Evolutionary conservation across 2,329 filamentous ascomycete species (phyloP).

Genomic region (Penicillium sp.): DNA sequence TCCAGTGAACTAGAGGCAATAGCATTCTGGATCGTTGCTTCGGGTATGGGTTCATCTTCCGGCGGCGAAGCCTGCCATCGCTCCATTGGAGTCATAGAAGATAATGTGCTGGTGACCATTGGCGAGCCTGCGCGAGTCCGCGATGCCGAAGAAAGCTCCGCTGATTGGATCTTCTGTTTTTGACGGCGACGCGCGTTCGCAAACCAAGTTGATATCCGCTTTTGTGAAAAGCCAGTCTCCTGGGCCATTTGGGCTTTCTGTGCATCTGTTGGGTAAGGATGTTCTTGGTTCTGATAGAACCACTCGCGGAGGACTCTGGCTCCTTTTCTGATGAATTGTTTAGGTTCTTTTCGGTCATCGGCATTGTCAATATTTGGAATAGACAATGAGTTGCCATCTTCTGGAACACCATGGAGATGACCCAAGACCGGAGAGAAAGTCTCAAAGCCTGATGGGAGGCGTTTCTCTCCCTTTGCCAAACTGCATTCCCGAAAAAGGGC

Average conservation of each 20-base stretch:
- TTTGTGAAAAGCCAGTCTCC: slow-evolving; percentile 49
- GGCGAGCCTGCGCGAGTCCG: slow-evolving; percentile 45
- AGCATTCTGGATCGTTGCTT: slow-evolving; percentile 42
- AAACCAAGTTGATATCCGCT: slow-evolving; percentile 53
- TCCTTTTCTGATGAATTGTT: slow-evolving; percentile 48
- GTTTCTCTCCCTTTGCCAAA: slow-evolving; percentile 47
- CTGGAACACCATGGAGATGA: slow-evolving; percentile 51
- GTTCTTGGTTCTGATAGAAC: slow-evolving; percentile 48
- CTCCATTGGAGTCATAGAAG: slow-evolving; percentile 49
- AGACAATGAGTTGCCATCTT: slow-evolving; percentile 29
- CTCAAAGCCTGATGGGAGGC: slow-evolving; percentile 49
- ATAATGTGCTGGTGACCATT: slow-evolving; percentile 39
- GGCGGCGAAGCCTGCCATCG: slow-evolving; percentile 48
- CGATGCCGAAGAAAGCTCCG: slow-evolving; percentile 20
- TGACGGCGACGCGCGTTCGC: slow-evolving; percentile 53
- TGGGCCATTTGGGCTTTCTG: slow-evolving; percentile 44
- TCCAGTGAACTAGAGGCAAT: slow-evolving; percentile 19
- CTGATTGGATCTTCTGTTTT: slow-evolving; percentile 33
- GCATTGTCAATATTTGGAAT: not conserved
- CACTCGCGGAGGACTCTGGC: slow-evolving; percentile 48
- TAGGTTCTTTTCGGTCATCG: slow-evolving; percentile 27
- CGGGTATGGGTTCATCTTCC: slow-evolving; percentile 46
- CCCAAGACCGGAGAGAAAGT: slow-evolving; percentile 50
- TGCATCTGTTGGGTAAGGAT: slow-evolving; percentile 51
- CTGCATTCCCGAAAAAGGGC: slow-evolving; percentile 54